These are phyloP conservation scores for Skeletonema costatum DNA, from an alignment of 108 stramenopile genomes.

Conservation along the genomic window DNA sequence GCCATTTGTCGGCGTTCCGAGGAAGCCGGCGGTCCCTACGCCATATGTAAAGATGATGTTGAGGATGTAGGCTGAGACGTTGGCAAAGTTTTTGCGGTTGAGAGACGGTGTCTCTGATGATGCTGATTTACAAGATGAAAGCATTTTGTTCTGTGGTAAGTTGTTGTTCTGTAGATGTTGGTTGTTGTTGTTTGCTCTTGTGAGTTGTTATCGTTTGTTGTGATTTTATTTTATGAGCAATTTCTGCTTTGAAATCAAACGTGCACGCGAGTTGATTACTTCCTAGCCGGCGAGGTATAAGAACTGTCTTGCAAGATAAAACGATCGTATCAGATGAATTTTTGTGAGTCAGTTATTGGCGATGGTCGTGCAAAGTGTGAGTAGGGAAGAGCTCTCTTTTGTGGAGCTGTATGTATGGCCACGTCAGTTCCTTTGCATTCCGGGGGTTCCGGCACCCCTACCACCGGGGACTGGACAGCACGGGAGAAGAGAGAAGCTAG, in stretches of 20 bases:
- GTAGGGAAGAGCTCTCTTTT: no score
- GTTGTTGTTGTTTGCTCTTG: not conserved
- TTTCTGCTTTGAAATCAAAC: not conserved
- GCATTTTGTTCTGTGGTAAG: not conserved
- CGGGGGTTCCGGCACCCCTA: no score
- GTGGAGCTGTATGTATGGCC: no score
- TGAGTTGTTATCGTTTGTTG: not conserved
- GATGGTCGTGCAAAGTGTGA: no score
- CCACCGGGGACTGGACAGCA: no score
- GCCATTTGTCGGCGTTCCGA: conserved; percentile 54
- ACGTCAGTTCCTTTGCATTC: no score
- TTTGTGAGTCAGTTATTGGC: no score
- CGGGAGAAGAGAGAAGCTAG: no score
- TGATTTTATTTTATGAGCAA: not conserved
- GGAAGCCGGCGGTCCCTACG: conserved; percentile 43
- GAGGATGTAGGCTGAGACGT: conserved; percentile 64
- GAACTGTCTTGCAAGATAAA: not conserved
- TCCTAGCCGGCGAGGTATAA: not conserved
- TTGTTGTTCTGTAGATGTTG: not conserved
- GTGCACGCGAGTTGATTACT: not conserved
- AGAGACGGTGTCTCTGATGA: conserved; percentile 4
- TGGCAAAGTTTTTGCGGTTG: conserved; percentile 60
- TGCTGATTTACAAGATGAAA: not conserved
- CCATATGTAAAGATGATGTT: conserved; percentile 72
- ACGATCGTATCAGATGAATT: not conserved